Conservation (phyloP, 306 rosid genomes). For the Hylodesmum podocarpum region DNA sequence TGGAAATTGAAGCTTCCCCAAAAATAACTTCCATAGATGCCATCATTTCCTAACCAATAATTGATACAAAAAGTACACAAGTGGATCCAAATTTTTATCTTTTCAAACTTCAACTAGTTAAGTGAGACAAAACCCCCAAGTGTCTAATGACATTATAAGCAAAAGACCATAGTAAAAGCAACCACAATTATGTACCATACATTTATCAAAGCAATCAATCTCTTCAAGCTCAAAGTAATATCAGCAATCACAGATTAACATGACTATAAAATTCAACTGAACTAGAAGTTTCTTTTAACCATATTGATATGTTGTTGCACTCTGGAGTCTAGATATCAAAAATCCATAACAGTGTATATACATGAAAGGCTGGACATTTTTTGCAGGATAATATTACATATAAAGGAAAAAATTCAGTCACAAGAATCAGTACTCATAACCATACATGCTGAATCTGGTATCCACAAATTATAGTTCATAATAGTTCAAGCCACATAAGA, state of each 20-base stretch:
- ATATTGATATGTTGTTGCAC: background rate
- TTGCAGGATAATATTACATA: background rate
- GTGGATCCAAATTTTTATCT: background rate
- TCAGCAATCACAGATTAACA: background rate
- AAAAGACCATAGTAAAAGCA: background rate
- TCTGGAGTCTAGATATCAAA: too few relatives aligned
- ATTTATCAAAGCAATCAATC: background rate
- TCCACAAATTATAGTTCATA: background rate
- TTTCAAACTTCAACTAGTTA: background rate
- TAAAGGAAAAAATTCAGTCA: background rate
- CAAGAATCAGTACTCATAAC: background rate
- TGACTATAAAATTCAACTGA: background rate
- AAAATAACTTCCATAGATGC: background rate
- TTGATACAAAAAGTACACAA: background rate
- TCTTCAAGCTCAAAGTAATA: constrained; percentile 5
- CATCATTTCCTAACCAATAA: background rate
- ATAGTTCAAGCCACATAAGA: background rate
- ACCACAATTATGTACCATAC: background rate
- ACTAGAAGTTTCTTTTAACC: background rate
- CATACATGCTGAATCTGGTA: background rate
- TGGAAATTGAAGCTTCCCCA: background rate
- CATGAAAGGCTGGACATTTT: background rate
- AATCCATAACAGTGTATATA: background rate
- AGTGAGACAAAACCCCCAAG: background rate
- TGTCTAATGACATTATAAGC: background rate